Base-by-base conservation (phyloP, 345 rosid genomes). In the Eucalyptus polyanthemos region DNA sequence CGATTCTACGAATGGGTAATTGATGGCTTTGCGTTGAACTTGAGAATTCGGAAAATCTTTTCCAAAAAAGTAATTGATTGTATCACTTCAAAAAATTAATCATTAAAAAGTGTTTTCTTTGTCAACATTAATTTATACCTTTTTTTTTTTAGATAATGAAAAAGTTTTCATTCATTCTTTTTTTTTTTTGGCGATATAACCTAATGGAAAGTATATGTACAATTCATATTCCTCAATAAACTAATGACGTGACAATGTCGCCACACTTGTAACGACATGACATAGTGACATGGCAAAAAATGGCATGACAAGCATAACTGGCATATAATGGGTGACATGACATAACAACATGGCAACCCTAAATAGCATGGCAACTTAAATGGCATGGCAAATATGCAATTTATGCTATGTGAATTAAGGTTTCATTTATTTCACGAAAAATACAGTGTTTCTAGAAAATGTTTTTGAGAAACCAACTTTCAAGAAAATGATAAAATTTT, bases 361-460 rank as follows among this genome's bases (percentile, higher is more conserved):
- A 29, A 62, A 62, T 4, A 4, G 7, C 67, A 25, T 25, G 31
- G 14, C 67, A 50, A 58, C 65, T 5, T 58, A 6, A 11, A 60
- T 12, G 31, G 14, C 69, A 58, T 24, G 16, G 16, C 34, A 62
- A 62, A 27, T 62, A 13, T 62, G 69, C 69, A 62, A 62, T 13
- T 1, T 13, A 62, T 62, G 27, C 34, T 27, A 62, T 62, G 69
- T 13, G 17, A 62, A 53, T 53, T 53, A 53, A 53, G 25, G 25
- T 0, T 53, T 0, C 5, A 19, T 53, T 1, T 1, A 21, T 1
- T 53, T 53, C 1, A 53, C 8, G 0, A 0, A 53, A 53, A 21
- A 53, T 53, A 53, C 1, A 4, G 5, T 3, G 4, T 53, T 53
- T 53, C 0, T 53, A 0, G 5, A 53, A 53, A 53, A 53, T 53